A percentile compares a stretch with the other conserved stretches of the same genome.
Evolutionary conservation across 2,329 filamentous ascomycete species (phyloP).

Genomic region (Chrysoporthe cubensis): DNA sequence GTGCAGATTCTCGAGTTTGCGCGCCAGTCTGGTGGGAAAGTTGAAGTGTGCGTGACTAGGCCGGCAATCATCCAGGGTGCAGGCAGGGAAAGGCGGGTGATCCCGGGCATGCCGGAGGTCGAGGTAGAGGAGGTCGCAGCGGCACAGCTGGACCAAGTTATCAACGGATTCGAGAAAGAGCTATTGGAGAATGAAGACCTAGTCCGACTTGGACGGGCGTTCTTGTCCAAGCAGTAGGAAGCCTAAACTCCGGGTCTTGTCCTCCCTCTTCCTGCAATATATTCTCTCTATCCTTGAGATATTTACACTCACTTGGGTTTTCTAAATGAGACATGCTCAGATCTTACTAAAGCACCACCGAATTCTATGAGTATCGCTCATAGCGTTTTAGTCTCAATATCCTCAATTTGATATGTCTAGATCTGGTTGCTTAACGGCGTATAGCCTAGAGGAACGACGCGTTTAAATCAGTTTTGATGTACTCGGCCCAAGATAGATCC

Average conservation of each 20-base stretch:
- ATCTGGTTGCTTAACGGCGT: too few relatives aligned
- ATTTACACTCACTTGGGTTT: too few relatives aligned
- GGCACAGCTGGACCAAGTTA: slow-evolving; percentile 48
- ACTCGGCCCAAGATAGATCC: too few relatives aligned
- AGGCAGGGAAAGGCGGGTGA: slow-evolving; percentile 26
- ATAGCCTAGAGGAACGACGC: too few relatives aligned
- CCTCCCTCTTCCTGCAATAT: neutral
- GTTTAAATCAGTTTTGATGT: too few relatives aligned
- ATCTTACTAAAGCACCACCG: too few relatives aligned
- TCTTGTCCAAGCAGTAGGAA: neutral
- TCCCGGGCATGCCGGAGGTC: slow-evolving; percentile 41
- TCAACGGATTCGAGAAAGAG: slow-evolving; percentile 52
- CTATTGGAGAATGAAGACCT: slow-evolving; percentile 49
- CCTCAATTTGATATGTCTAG: too few relatives aligned
- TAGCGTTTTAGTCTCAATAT: too few relatives aligned
- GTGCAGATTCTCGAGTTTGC: slow-evolving; percentile 46
- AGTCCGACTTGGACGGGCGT: slow-evolving; percentile 40
- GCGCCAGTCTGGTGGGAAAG: slow-evolving; percentile 38
- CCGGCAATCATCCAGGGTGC: slow-evolving; percentile 45
- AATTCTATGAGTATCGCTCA: too few relatives aligned
- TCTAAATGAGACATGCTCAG: too few relatives aligned
- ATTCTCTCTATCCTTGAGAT: too few relatives aligned
- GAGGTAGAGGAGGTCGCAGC: slow-evolving; percentile 44
- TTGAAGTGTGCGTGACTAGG: slow-evolving; percentile 46
- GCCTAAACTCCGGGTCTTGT: neutral